Percentiles rank a stretch among this genome's conserved stretches.
These are phyloP conservation scores for Hyphodiscus hymeniophilus DNA, from an alignment of 495 filamentous ascomycete species.

Conservation along the genomic window DNA sequence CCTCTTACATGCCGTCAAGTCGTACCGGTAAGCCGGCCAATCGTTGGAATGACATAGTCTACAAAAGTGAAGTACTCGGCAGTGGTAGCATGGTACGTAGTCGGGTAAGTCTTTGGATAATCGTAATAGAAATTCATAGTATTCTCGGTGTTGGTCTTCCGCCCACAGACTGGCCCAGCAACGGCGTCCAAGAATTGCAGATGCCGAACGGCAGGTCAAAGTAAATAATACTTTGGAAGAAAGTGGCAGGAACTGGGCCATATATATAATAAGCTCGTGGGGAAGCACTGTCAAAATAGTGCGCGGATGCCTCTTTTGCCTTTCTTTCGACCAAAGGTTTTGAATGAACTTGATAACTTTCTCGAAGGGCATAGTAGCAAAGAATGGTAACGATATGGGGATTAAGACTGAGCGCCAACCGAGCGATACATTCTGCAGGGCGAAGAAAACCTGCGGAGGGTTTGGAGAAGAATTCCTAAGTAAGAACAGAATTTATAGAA, in stretches of 20 bases:
- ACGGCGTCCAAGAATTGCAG: neutral
- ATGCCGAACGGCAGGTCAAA: slow-evolving; percentile 1
- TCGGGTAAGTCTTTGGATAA: slow-evolving; percentile 4
- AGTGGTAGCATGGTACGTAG: slow-evolving; percentile 9
- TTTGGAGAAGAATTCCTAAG: too few relatives aligned
- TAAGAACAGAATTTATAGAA: too few relatives aligned
- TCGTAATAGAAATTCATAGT: slow-evolving; percentile 2
- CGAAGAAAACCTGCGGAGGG: neutral
- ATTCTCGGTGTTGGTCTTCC: slow-evolving; percentile 4
- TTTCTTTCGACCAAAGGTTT: neutral
- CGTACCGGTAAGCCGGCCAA: neutral
- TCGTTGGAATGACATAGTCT: neutral
- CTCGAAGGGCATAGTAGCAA: neutral
- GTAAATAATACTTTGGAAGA: slow-evolving; percentile 6
- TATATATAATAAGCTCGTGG: slow-evolving; percentile 5
- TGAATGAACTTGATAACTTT: neutral
- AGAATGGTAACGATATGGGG: neutral
- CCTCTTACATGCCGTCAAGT: neutral
- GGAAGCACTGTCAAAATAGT: neutral
- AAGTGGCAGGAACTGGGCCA: slow-evolving; percentile 6
- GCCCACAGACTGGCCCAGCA: slow-evolving; percentile 4
- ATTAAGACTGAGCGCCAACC: neutral
- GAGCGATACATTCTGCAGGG: neutral
- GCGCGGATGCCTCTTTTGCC: neutral
- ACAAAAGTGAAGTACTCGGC: slow-evolving; percentile 4